Evolutionary conservation across 2,329 filamentous ascomycete species (phyloP), one percentile per base, ranked within the genome.

Genomic region (Fusarium sp.): DNA sequence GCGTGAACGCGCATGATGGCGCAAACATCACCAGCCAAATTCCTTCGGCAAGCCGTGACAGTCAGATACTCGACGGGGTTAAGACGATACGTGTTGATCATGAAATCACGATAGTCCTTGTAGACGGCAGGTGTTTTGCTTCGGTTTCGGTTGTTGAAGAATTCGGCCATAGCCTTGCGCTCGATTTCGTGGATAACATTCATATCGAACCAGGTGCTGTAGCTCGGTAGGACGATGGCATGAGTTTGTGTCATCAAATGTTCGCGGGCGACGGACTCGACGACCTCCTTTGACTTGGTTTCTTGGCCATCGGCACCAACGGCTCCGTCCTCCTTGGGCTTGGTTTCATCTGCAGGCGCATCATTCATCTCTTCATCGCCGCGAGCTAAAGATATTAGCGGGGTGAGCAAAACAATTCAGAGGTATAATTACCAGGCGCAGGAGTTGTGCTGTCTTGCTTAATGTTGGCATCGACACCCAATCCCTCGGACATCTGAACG

Each of bases 121-220:
- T 99, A 99, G 23, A 98, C 93, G 50, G 94, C 91, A 2, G 94
- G 92, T 0, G 96, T 99, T 84, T 99, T 99, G 89, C 96, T 98
- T 76, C 96, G 91, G 82, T 99, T 99, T 64, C 96, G 90, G 80
- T 90, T 95, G 84, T 99, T 99, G 88, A 99, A 99, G 83, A 98
- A 99, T 79, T 99, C 96, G 21, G 95, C 94, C 72, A 99, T 86
- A 10, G 94, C 94, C 81, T 98, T 99, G 78, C 91, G 92, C 84
- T 99, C 96, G 74, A 98, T 92, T 65, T 89, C 89, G 80, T 98
- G 93, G 77, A 99, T 91, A 51, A 88, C 86, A 79, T 94, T 93
- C 95, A 99, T 98, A 81, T 99, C 96, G 79, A 99, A 99, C 96
- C 96, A 99, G 16, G 93, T 96, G 78, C 94, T 97, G 81, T 99